Conservation (phyloP, 2,329 filamentous ascomycete species). For the Alternaria sp. region DNA sequence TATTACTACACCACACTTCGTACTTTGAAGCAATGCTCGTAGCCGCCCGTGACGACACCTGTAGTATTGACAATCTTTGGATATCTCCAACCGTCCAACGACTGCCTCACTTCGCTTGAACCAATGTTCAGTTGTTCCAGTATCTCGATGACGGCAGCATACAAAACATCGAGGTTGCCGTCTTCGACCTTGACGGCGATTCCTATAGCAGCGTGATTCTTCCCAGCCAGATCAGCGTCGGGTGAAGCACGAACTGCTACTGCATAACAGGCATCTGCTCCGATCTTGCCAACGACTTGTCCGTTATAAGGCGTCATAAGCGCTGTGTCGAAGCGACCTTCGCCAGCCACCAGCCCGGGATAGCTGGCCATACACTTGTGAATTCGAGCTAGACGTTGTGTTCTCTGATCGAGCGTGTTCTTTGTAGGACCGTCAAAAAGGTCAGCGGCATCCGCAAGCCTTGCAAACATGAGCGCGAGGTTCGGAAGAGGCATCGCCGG, state of each 20-base stretch:
- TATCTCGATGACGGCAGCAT: slow-evolving; percentile 54
- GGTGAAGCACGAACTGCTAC: slow-evolving; percentile 48
- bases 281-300: slow-evolving; percentile 55
- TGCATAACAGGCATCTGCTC: slow-evolving; percentile 58
- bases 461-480: neutral
- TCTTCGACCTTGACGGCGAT: slow-evolving; percentile 60
- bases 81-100: neutral
- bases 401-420: neutral
- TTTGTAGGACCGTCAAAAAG: neutral
- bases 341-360: slow-evolving; percentile 55
- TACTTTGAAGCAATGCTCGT: neutral
- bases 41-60: neutral
- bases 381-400: neutral
- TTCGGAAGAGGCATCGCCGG: neutral
- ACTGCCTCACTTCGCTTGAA: slow-evolving; percentile 4
- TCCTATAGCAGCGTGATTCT: slow-evolving; percentile 36
- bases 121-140: slow-evolving; percentile 54
- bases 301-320: slow-evolving; percentile 52
- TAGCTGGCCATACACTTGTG: slow-evolving; percentile 48
- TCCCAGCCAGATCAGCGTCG: slow-evolving; percentile 5
- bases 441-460: neutral
- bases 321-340: slow-evolving; percentile 55
- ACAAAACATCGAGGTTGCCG: slow-evolving; percentile 53
- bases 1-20: neutral
- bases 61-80: neutral